These are phyloP conservation scores for Ganoderma boninense DNA, from an alignment of 1,284 basidiomycete genomes.

Conservation along the genomic window DNA sequence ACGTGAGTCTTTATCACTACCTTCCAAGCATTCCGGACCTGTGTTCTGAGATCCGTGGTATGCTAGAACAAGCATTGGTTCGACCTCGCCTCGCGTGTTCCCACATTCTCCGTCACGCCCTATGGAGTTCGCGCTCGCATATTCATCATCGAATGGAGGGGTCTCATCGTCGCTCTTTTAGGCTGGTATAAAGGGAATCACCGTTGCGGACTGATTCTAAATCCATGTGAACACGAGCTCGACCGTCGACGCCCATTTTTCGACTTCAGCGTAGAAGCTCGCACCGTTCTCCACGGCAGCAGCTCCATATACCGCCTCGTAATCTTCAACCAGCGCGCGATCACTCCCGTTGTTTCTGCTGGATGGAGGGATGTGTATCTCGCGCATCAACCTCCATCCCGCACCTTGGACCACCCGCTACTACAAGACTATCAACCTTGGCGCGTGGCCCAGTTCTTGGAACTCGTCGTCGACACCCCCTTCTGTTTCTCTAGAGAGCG, in stretches of 20 bases:
- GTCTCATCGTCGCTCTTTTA: neutral
- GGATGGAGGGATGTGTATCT: slow-evolving; percentile 1
- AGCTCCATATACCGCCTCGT: neutral
- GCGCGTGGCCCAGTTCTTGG: neutral
- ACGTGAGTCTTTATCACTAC: neutral
- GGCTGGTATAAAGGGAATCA: neutral
- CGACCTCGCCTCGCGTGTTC: neutral
- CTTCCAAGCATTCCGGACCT: neutral
- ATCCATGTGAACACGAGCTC: neutral
- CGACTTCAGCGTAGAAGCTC: neutral
- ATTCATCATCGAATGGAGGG: neutral
- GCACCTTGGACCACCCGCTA: neutral
- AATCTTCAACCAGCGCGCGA: neutral
- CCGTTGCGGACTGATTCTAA: neutral
- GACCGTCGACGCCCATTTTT: neutral
- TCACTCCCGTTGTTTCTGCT: neutral
- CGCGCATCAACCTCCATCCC: neutral
- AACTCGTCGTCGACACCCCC: neutral
- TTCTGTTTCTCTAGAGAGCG: neutral
- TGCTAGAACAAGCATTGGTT: neutral
- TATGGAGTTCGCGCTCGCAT: neutral
- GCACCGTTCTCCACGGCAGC: neutral
- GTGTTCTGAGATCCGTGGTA: neutral
- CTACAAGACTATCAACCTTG: neutral
- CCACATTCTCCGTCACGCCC: neutral